Base-by-base conservation (phyloP, 2,329 filamentous ascomycete genomes). In the Penicillium thymicola region DNA sequence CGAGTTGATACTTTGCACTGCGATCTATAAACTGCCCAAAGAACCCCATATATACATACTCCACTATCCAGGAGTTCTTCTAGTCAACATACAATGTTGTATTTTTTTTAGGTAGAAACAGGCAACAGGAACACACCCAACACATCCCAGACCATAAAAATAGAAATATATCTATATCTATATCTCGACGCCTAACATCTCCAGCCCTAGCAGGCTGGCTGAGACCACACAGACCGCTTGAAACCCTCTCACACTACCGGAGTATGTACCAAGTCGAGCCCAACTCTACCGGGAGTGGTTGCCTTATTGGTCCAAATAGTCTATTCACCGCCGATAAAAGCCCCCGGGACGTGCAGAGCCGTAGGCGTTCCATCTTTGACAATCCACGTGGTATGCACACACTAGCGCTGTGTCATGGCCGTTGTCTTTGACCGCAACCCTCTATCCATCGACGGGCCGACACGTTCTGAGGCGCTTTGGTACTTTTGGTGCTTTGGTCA, bases 311-410 rank as follows among this genome's bases (percentile, higher is more conserved):
- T 18, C 16, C 18, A 21, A 42, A 36, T 14, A 41, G 18, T 30
- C 23, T 30, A 51, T 59, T 58, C 59, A 61, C 58, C 59, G 55
- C 59, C 34, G 58, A 60, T 46, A 49, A 55, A 49, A 45, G 44
- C 21, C 48, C 49, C 49, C 23, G 44, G 23, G 36, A 45, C 11
- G 30, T 41, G 50, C 47, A 57, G 30, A 42, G 38, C 47, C 42
- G 42, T 42, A 27, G 47, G 55, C 21, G 27, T 57, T 53, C 51
- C 55, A 53, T 56, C 34, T 44, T 38, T 38, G 18, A 27, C 28
- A 55, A 48, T 47, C 62, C 62, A 65, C 62, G 62, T 64, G 62
- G 60, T 55, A 28, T 56, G 36, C 47, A 52, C 44, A 27, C 54
- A 14, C 42, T 46, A 56, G 49, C 25, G 44, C 14, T 18, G 36